Evolutionary conservation across 2,329 filamentous ascomycete species (phyloP), one percentile per base, ranked within the genome.

Genomic region (Fulvia fulva): DNA sequence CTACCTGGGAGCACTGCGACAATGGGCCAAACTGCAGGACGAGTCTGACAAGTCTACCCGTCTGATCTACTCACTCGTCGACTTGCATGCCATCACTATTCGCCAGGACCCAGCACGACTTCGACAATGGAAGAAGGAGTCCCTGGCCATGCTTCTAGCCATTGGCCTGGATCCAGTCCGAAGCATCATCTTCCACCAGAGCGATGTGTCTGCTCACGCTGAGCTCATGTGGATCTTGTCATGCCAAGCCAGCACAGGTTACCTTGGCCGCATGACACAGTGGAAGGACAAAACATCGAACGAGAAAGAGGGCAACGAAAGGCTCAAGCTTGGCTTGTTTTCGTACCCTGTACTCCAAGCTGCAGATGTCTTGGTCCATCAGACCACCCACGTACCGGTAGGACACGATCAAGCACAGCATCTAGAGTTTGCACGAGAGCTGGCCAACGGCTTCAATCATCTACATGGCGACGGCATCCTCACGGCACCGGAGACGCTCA

Each of bases 181-280:
- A 60, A 89, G 85, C 60, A 87, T 83, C 5, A 78, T 99, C 16
- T 99, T 97, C 73, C 87, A 87, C 69, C 92, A 97, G 75, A 67
- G 67, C 51, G 63, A 68, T 57, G 69, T 92, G 1, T 80, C 86
- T 19, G 86, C 87, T 49, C 94, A 97, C 76, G 79, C 89, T 3
- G 92, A 97, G 74, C 81, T 99, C 63, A 96, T 96, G 89, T 99
- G 94, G 94, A 91, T 97, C 70, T 77, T 99, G 61, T 93, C 90
- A 70, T 97, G 92, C 65, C 89, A 89, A 53, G 90, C 94, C 23
- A 93, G 90, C 5, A 91, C 94, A 74, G 94, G 94, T 41, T 96
- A 96, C 75, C 78, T 99, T n/a, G 88, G 88, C 9, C 83, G 94
- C n/a, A 99, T 99, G 94, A 97, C 94, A 26, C 94, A 97, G 75